phyloP scores from a whole-genome alignment of 225 moss, liverwort and hornwort species.

The Asterella californica region DNA sequence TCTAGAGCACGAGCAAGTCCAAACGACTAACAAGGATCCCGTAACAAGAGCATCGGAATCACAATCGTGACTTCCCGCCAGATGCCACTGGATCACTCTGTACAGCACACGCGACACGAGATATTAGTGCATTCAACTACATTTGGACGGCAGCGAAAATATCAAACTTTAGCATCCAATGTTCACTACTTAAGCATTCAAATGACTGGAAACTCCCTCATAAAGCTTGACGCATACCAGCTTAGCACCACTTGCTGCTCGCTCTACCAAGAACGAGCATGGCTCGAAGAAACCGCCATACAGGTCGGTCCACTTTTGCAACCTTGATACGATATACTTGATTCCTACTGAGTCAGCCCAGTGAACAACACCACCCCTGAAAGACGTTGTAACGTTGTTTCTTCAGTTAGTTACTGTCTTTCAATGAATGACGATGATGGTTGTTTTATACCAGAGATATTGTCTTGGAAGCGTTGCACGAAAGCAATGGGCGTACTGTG shows the following conservation, averaged over 20 bases:
- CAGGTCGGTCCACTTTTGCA: constrained; percentile 61
- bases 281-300: constrained; percentile 85
- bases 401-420: not conserved
- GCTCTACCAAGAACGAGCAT: constrained; percentile 75
- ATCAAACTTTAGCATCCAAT: no score
- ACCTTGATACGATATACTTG: constrained; percentile 73
- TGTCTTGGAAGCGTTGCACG: no score
- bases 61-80: constrained; percentile 20
- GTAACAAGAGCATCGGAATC: not conserved
- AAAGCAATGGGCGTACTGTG: not conserved
- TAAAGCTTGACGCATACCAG: constrained; percentile 45
- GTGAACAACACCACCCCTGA: constrained; percentile 85
- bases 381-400: constrained; percentile 16
- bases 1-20: not conserved
- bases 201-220: not conserved
- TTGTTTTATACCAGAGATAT: no score
- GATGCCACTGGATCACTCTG: constrained; percentile 38
- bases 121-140: not conserved
- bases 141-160: no score
- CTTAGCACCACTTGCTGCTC: constrained; percentile 73
- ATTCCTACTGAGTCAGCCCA: constrained; percentile 91
- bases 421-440: no score
- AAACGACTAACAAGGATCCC: not conserved
- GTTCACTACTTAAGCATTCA: no score
- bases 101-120: not conserved